Conservation (phyloP, 768 basidiomycete genomes). For the Lentinula detonsa region DNA sequence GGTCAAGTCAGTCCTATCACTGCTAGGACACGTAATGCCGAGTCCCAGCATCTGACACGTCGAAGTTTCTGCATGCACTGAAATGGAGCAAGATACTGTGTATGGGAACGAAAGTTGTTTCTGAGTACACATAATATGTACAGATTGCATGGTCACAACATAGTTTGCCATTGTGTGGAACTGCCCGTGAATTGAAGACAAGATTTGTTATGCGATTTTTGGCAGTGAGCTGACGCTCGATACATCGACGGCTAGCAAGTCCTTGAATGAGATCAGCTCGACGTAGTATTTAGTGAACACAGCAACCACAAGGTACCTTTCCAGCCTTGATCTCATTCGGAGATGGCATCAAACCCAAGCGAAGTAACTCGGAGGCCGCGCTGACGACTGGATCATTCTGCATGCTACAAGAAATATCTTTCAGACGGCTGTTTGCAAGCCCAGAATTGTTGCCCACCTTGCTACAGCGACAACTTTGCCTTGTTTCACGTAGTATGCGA, state of each 20-base stretch:
- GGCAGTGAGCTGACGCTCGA: slow-evolving; percentile 8
- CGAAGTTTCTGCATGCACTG: too few species aligned
- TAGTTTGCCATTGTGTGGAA: too few species aligned
- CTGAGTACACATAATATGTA: not conserved
- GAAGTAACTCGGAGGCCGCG: slow-evolving; percentile 72
- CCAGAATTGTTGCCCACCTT: slow-evolving; percentile 29
- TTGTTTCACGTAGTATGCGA: slow-evolving; percentile 70
- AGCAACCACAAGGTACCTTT: slow-evolving; percentile 40
- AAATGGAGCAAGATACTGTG: too few species aligned
- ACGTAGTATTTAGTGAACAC: not conserved
- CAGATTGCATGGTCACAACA: not conserved
- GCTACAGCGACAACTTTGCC: slow-evolving; percentile 64
- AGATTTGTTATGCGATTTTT: not conserved
- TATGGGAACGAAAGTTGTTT: too few species aligned
- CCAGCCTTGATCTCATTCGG: slow-evolving; percentile 67
- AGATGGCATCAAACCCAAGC: slow-evolving; percentile 76
- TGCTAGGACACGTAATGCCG: not conserved
- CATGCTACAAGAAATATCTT: slow-evolving; percentile 42
- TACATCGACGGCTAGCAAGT: slow-evolving; percentile 35
- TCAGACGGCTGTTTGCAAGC: not conserved
- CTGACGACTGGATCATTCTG: slow-evolving; percentile 76
- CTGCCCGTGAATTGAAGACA: too few species aligned
- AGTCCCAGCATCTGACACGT: too few species aligned
- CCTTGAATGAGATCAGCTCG: slow-evolving; percentile 18
- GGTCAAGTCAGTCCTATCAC: too few species aligned